phyloP scores from a whole-genome alignment of 2,329 filamentous ascomycete species.

The Fusarium gaditjirri region DNA sequence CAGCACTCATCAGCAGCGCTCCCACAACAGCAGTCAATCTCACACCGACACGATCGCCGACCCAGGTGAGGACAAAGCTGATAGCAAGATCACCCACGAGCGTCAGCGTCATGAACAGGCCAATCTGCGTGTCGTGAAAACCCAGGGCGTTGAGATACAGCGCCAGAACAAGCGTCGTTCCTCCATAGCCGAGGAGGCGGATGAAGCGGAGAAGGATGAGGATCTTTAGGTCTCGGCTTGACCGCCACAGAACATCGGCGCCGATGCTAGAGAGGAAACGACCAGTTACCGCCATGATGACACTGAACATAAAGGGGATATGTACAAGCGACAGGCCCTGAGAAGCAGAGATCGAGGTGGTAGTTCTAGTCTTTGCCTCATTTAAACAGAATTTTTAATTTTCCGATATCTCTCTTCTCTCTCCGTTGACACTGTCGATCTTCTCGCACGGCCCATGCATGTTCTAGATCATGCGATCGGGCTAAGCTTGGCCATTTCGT shows the following conservation, averaged over 20 bases:
- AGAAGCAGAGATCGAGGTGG: no score
- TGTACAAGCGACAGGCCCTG: background rate
- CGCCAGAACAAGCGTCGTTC: slow-evolving; percentile 35
- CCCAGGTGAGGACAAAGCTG: slow-evolving; percentile 36
- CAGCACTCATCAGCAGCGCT: slow-evolving; percentile 31
- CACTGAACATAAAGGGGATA: background rate
- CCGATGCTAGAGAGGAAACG: slow-evolving; percentile 33
- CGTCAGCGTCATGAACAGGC: slow-evolving; percentile 38
- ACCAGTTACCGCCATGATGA: background rate
- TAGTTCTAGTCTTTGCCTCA: background rate
- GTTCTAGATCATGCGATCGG: slow-evolving; percentile 9
- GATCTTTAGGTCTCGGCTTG: slow-evolving; percentile 35
- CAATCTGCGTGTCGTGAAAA: slow-evolving; percentile 32
- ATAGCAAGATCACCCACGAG: slow-evolving; percentile 40
- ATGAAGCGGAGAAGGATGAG: slow-evolving; percentile 35
- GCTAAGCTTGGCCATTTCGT: background rate
- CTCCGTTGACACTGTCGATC: background rate
- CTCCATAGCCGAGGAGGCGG: slow-evolving; percentile 36
- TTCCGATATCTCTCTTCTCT: background rate
- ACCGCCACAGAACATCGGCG: slow-evolving; percentile 32
- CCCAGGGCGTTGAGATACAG: slow-evolving; percentile 37
- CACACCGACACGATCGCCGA: slow-evolving; percentile 34
- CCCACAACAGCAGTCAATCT: slow-evolving; percentile 24
- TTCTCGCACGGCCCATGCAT: background rate
- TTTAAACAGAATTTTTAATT: background rate